Evolutionary conservation across 441 rosid genomes (phyloP), one percentile per base, ranked within the genome.

Genomic region (Populus hybrid): DNA sequence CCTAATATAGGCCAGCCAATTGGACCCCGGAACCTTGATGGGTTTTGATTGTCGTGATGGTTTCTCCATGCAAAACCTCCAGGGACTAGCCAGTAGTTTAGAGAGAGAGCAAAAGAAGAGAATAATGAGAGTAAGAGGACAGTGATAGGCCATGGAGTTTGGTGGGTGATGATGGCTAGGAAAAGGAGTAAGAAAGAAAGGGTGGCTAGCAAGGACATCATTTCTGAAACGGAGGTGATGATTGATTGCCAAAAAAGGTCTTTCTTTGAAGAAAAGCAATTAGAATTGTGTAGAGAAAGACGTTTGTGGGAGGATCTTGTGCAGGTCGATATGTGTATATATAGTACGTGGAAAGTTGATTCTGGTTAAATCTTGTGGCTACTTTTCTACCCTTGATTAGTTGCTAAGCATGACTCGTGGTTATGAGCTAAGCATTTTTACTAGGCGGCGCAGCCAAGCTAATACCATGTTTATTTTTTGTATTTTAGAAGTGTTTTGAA

Each of bases 11-110:
- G 93, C 87, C 87, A 88, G 0, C 95, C 92, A 12, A 26, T 10
- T 9, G 92, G 93, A 23, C 93, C 92, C 4, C 67, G 80, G 61
- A 87, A 88, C 46, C 75, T 70, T 6, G 72, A 66, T 3, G 74
- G 70, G 69, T 42, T 71, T 35, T 38, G 8, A 21, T n/a, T 32
- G 35, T 65, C 69, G 21, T 36, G 80, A 79, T 84, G 77, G 77
- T 85, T 88, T 77, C 88, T 80, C 95, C 93, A 91, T 79, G 95
- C 95, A 77, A 86, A 86, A 26, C 95, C 95, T 8, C 95, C 93
- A 1, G 92, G 95, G 69, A 85, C 71, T 5, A 87, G 69, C 87
- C 89, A 90, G 84, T 38, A 78, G 24, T 67, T 85, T 6, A 84
- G 72, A 18, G 78, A 59, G 73, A 82, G 72, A 53, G 83, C 74